Conservation (phyloP, 192 early-diverging fungal genomes). For the Chytriomyces confervae region DNA sequence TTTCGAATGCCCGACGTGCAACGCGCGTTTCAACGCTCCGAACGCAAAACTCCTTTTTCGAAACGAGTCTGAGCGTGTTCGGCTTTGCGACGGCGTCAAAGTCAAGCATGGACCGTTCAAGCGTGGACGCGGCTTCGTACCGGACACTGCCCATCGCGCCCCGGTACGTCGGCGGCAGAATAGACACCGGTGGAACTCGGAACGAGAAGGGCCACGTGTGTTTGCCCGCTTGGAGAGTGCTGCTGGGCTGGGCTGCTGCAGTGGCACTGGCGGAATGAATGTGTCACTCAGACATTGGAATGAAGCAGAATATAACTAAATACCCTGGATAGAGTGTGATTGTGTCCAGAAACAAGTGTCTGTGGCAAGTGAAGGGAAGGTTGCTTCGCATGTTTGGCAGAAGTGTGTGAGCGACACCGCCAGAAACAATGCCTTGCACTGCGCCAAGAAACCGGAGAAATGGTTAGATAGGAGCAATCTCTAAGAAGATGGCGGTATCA, state of each 20-base stretch:
- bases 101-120: conserved; percentile 1
- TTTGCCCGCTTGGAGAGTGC: conserved; percentile 10
- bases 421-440: conserved; percentile 34
- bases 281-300: background rate
- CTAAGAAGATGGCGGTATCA: no score
- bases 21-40: conserved; percentile 28
- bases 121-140: conserved; percentile 29
- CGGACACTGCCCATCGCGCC: conserved; percentile 29
- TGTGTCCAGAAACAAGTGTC: conserved; percentile 34
- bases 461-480: no score
- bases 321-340: conserved; percentile 23
- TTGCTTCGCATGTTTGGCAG: background rate
- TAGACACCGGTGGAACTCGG: conserved; percentile 33
- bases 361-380: conserved; percentile 4
- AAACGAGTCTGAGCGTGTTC: background rate
- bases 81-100: background rate
- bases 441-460: no score
- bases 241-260: background rate
- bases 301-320: background rate
- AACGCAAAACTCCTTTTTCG: conserved; percentile 28
- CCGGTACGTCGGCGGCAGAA: conserved; percentile 39
- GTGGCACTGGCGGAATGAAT: background rate
- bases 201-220: conserved; percentile 42
- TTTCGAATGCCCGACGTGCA: conserved; percentile 16
- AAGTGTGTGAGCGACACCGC: conserved; percentile 18